Evolutionary conservation across 306 rosid genomes (phyloP), one percentile per base, ranked within the genome.

Genomic region (Cicer pinnatifidum): DNA sequence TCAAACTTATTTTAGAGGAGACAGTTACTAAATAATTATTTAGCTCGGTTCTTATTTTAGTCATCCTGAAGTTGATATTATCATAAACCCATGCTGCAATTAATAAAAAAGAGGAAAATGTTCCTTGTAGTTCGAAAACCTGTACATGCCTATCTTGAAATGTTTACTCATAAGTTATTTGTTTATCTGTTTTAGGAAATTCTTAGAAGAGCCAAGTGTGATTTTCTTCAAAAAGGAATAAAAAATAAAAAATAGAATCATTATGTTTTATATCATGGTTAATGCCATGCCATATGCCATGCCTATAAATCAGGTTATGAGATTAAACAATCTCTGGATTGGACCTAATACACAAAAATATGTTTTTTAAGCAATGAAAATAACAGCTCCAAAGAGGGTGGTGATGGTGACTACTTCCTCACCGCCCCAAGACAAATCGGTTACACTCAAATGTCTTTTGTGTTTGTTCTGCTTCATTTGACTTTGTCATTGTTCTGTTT

Each of bases 241-340:
- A 6, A 17, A 20, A 28, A 41, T 3, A 11, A 3, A 17, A 53
- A 40, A 53, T 20, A 41, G 7, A 58, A 66, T 66, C 39, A 15
- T 38, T 10, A 45, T 43, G 67, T 76, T 46, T 58, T 28, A 53
- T 5, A 45, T 77, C 65, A 60, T 70, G 69, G 60, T 78, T 35
- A 17, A 72, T 61, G n/a, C 11, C 68, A 35, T 62, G 51, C 67
- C 78, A 61, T 51, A 72, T 61, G n/a, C 11, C 68, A 35, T 62
- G 51, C 67, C 78, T 70, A 62, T 13, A 28, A 37, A 37, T 39
- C 12, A 23, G 63, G 39, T 57, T 57, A 57, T 57, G 8, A 20
- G 56, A 50, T 7, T 50, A 50, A 50, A 50, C 9, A 51, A 51
- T 51, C 20, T 13, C 57, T 8, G 9, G 9, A 54, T 17, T 12